These are phyloP conservation scores for Sextonia rubra DNA, from an alignment of 164 flowering plant genomes.

Conservation along the genomic window DNA sequence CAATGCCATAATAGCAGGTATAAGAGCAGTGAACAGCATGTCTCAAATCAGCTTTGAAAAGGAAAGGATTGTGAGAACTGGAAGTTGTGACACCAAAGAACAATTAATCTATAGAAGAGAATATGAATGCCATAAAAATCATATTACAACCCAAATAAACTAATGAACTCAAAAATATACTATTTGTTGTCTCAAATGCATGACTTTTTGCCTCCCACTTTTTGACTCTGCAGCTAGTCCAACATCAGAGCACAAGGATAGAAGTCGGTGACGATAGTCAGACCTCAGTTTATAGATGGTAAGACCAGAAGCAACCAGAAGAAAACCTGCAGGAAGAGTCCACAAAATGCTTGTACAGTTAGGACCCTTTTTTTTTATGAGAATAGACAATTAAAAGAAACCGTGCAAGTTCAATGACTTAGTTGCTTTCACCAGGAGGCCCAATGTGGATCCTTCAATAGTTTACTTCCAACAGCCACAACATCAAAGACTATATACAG, in stretches of 20 bases:
- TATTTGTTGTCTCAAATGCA: background rate
- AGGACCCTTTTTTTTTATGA: constrained; percentile 30
- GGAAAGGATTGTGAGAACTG: background rate
- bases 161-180: too few species aligned
- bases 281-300: constrained; percentile 62
- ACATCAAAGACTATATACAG: constrained; percentile 8
- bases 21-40: constrained; percentile 5
- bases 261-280: constrained; percentile 86
- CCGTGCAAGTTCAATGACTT: background rate
- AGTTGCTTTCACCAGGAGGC: background rate
- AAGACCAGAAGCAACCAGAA: constrained; percentile 71
- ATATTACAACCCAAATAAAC: too few species aligned
- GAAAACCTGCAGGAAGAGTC: constrained; percentile 99
- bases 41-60: background rate
- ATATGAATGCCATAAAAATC: too few species aligned
- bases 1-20: constrained; percentile 15
- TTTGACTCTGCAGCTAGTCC: constrained; percentile 95
- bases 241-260: constrained; percentile 96
- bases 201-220: constrained; percentile 66
- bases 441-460: background rate
- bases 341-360: constrained; percentile 65
- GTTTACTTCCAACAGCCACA: constrained; percentile 2
- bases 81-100: background rate
- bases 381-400: constrained; percentile 6
- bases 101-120: too few species aligned